phyloP scores from a whole-genome alignment of 345 rosid species.

The Corchorus olitorius region DNA sequence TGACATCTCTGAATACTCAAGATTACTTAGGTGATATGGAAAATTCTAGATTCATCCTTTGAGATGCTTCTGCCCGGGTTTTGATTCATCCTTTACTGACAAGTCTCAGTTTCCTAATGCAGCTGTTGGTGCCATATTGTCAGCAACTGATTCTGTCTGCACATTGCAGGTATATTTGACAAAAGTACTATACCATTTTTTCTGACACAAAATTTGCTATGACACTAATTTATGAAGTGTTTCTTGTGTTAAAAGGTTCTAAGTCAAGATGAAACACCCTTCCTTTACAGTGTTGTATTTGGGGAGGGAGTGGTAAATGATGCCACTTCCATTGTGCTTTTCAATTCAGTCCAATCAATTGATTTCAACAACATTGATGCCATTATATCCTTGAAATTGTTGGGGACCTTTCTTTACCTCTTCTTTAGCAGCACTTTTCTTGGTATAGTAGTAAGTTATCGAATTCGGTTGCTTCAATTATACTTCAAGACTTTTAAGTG shows the following conservation, averaged over 20 bases:
- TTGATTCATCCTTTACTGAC: slow-evolving; percentile 18
- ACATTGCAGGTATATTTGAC: slow-evolving; percentile 58
- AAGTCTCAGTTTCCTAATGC: slow-evolving; percentile 21
- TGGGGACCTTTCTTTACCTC: slow-evolving; percentile 69
- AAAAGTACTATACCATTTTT: not conserved
- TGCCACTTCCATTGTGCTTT: slow-evolving; percentile 78
- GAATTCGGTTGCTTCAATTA: not conserved
- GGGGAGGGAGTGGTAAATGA: slow-evolving; percentile 88
- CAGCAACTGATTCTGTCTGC: slow-evolving; percentile 83
- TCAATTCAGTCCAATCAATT: slow-evolving; percentile 60
- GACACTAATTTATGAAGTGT: slow-evolving; percentile 12
- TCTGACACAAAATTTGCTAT: not conserved
- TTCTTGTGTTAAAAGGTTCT: slow-evolving; percentile 47
- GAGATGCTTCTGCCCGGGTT: not conserved
- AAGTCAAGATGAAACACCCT: slow-evolving; percentile 78
- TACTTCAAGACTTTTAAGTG: not conserved
- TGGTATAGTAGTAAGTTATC: slow-evolving; percentile 56
- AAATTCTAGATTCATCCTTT: not conserved
- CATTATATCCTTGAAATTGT: slow-evolving; percentile 39
- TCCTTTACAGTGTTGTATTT: slow-evolving; percentile 71
- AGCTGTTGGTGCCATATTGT: slow-evolving; percentile 75
- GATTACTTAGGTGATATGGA: slow-evolving; percentile 50
- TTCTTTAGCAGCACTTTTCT: slow-evolving; percentile 62
- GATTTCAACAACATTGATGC: slow-evolving; percentile 40
- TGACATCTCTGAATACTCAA: slow-evolving; percentile 38